Conservation (phyloP, 1,284 basidiomycete genomes). For the Ganoderma sp. region DNA sequence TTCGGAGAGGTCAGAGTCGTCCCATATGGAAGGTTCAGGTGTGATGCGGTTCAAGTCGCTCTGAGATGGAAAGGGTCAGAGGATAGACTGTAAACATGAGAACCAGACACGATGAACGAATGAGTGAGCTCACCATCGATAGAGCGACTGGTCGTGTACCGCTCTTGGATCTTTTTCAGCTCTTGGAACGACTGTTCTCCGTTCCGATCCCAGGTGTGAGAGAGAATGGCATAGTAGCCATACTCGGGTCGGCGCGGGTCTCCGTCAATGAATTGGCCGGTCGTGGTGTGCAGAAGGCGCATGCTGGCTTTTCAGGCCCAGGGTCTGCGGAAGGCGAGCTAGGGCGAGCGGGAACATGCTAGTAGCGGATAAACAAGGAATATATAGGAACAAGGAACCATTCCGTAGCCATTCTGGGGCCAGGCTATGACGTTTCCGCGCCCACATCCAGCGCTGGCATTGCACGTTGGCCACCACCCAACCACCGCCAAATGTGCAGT, state of each 20-base stretch:
- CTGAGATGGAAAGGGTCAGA: too few species aligned
- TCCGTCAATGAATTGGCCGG: background rate
- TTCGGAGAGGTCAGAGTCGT: constrained; percentile 8
- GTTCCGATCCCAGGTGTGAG: background rate
- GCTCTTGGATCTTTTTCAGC: background rate
- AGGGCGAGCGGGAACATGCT: too few species aligned
- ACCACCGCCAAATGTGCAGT: too few species aligned
- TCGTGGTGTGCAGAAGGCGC: background rate
- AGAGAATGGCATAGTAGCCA: constrained; percentile 4
- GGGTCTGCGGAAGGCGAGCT: too few species aligned
- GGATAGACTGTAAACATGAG: too few species aligned
- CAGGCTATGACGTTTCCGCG: too few species aligned
- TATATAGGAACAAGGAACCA: too few species aligned
- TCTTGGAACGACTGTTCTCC: background rate
- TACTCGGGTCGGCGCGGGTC: background rate
- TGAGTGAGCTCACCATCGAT: background rate
- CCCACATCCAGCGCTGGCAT: too few species aligned
- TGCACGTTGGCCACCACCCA: too few species aligned
- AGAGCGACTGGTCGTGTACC: background rate
- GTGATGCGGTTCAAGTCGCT: background rate
- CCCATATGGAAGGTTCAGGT: background rate
- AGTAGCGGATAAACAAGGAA: too few species aligned
- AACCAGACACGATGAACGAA: background rate
- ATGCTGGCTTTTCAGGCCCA: background rate
- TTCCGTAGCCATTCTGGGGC: too few species aligned